Percentiles rank a stretch among this genome's conserved stretches.
Conservation (phyloP, 2,329 filamentous ascomycete species). For the Colletotrichum nymphaeae region DNA sequence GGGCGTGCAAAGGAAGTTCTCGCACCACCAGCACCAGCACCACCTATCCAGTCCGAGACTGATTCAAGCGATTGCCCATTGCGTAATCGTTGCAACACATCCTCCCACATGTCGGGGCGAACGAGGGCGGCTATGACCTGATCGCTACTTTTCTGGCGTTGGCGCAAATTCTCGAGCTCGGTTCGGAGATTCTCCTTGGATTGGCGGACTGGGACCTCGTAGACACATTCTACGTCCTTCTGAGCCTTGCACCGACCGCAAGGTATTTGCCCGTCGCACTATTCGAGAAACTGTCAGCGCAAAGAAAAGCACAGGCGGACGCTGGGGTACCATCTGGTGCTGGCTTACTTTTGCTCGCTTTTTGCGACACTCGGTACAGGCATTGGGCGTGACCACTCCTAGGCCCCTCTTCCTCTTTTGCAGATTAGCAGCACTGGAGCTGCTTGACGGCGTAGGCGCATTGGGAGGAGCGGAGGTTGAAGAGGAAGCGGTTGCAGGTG, state of each 20-base stretch:
- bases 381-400: conserved; percentile 69
- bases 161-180: conserved; percentile 69
- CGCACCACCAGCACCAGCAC: conserved; percentile 45
- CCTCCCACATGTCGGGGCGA: conserved; percentile 62
- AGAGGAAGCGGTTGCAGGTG: conserved; percentile 13
- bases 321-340: neutral
- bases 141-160: conserved; percentile 65
- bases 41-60: conserved; percentile 66
- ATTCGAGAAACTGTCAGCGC: conserved; percentile 5
- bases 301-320: neutral
- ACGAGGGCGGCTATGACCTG: conserved; percentile 66
- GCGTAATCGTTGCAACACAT: conserved; percentile 64
- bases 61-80: conserved; percentile 64
- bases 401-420: conserved; percentile 68
- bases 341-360: conserved; percentile 68
- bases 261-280: conserved; percentile 70
- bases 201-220: conserved; percentile 72
- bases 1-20: conserved; percentile 44
- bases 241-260: conserved; percentile 67
- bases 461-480: conserved; percentile 3
- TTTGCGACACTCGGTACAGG: conserved; percentile 71
- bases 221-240: conserved; percentile 67
- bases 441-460: conserved; percentile 16
- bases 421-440: conserved; percentile 41
- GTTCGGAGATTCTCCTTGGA: conserved; percentile 71